Evolutionary conservation across 2,329 filamentous ascomycete genomes (phyloP).

Genomic region (Ophiosphaerella korrae): DNA sequence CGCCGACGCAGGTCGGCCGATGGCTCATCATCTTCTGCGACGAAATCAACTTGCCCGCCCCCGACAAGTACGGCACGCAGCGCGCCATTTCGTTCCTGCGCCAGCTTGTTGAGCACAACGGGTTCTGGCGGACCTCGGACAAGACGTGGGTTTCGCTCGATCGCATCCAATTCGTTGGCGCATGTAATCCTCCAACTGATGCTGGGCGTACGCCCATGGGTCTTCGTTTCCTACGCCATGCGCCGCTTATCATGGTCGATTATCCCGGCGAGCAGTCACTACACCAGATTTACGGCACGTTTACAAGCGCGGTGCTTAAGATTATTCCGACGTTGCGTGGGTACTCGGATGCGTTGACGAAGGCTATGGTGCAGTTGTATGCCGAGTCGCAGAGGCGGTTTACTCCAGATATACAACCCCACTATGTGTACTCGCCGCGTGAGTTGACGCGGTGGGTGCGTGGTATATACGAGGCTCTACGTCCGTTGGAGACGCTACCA

Average conservation of each 20-base stretch:
- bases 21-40: conserved; percentile 99
- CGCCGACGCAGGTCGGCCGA: conserved; percentile 92
- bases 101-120: conserved; percentile 97
- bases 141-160: conserved; percentile 98
- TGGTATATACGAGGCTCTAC: conserved; percentile 95
- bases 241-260: conserved; percentile 99
- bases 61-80: conserved; percentile 97
- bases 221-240: conserved; percentile 90
- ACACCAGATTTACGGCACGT: conserved; percentile 97
- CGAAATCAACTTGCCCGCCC: conserved; percentile 97
- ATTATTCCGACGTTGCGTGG: conserved; percentile 94
- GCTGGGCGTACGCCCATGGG: conserved; percentile 94
- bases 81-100: conserved; percentile 96
- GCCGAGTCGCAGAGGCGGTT: conserved; percentile 92
- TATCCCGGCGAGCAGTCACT: conserved; percentile 96
- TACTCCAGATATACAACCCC: conserved; percentile 94
- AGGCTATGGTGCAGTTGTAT: conserved; percentile 97
- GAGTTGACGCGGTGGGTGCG: conserved; percentile 97
- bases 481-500: conserved; percentile 83
- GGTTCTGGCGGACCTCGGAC: conserved; percentile 97
- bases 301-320: conserved; percentile 95
- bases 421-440: conserved; percentile 99
- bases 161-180: conserved; percentile 97
- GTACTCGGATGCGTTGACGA: conserved; percentile 90
- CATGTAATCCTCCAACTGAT: conserved; percentile 97